Evolutionary conservation across 2,329 filamentous ascomycete genomes (phyloP), one percentile per base, ranked within the genome.

Genomic region (Clarireedia monteithiana): DNA sequence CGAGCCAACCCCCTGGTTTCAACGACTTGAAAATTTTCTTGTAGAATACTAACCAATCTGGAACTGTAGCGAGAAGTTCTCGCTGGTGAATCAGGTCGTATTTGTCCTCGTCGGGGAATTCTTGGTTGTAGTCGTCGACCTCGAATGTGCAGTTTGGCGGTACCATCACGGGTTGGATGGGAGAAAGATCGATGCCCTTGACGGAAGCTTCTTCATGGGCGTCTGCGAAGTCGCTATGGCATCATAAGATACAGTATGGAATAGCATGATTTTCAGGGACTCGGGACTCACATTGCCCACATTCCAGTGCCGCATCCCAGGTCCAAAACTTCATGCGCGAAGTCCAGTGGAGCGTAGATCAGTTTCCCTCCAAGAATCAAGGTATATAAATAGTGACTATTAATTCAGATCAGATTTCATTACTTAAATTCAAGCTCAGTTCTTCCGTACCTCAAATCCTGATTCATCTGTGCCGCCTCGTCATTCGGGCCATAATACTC

Each of bases 111-210:
- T 69, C 66, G 38, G 57, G 61, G 65, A 67, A 69, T 30, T 67
- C 63, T n/a, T 64, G 55, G 39, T 82, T 80, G 48, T 78, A 79
- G 63, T 87, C 83, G 64, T 86, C 83, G 46, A 86, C 75, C 49
- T 83, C 75, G 62, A 86, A 86, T 53, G 77, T 75, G 59, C 82
- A 79, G 61, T 86, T 86, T 39, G 74, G 72, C 0, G 82, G 81
- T 5, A 83, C 75, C 69, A 76, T 76, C 15, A 72, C 72, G 4
- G 78, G 78, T 63, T 83, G 79, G 46, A 82, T 80, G 2, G 79
- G 78, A 2, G 76, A 80, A 2, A 83, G 73, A 60, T 83, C 80
- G n/a, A 78, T 74, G 6, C 79, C 80, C 26, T 71, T 75, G 70
- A 78, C 70, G 67, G 71, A 77, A 70, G 51, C 73, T 65, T 62